These are phyloP conservation scores for Spergularia azorica DNA, from an alignment of 179 eudicot genomes.

Conservation along the genomic window DNA sequence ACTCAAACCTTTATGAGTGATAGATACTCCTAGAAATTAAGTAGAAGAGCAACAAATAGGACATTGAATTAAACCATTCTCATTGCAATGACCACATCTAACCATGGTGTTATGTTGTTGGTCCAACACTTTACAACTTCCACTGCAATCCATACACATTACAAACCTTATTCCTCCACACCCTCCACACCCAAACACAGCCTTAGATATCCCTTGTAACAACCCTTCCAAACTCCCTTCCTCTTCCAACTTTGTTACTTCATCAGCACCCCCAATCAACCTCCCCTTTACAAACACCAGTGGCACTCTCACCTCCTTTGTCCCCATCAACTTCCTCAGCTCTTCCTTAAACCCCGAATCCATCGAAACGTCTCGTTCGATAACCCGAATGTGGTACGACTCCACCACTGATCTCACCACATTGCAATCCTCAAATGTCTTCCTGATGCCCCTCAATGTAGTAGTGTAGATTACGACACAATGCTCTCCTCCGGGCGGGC, in stretches of 20 bases:
- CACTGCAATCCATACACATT: conserved; percentile 78
- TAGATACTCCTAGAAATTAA: neutral
- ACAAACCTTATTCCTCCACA: conserved; percentile 83
- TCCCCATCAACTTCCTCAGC: conserved; percentile 63
- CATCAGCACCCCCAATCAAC: conserved; percentile 76
- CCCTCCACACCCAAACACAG: conserved; percentile 38
- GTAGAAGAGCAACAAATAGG: conserved; percentile 55
- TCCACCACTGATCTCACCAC: conserved; percentile 54
- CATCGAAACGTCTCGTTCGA: conserved; percentile 89
- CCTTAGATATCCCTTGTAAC: conserved; percentile 53
- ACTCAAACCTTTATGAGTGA: too few relatives aligned
- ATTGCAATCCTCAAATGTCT: conserved; percentile 92
- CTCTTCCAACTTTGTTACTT: conserved; percentile 68
- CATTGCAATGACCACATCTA: conserved; percentile 80
- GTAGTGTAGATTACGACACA: conserved; percentile 72
- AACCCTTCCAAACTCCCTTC: conserved; percentile 68
- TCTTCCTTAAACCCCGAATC: conserved; percentile 84
- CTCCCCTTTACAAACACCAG: conserved; percentile 78
- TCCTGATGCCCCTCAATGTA: conserved; percentile 82
- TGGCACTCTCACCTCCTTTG: conserved; percentile 64
- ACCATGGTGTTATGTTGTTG: conserved; percentile 43
- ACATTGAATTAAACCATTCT: conserved; percentile 84
- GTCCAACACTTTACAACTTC: conserved; percentile 75
- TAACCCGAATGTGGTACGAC: conserved; percentile 49
- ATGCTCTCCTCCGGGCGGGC: conserved; percentile 74